Evolutionary conservation across 306 rosid genomes (phyloP), one percentile per base, ranked within the genome.

Genomic region (Pachyrhizus erosus): DNA sequence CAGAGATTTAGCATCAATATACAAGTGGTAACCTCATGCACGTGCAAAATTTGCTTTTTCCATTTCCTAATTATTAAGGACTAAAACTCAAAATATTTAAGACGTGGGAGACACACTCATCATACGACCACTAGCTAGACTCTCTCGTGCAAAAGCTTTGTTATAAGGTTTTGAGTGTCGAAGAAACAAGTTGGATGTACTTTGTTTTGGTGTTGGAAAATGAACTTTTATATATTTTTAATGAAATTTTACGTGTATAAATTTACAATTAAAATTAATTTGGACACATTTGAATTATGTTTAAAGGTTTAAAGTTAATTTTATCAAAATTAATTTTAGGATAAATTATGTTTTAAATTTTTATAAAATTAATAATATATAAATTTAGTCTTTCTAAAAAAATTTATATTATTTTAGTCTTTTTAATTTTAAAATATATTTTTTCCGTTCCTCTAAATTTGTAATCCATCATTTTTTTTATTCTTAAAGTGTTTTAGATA

Each of bases 31-130:
- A 33, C 48, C 31, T 14, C 46, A n/a, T 62, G 65, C 74, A 57
- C 78, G 77, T 80, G 83, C 49, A n/a, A 42, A 57, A 40, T 57
- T 60, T 57, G 69, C 77, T 14, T 57, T 70, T 55, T 21, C 31
- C 6, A 15, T 21, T 39, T 79, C 29, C 17, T 67, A 34, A 17
- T 14, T 29, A 6, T 23, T 37, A 51, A 15, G 51, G 81, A 43
- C 73, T 27, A n/a, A n/a, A 4, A n/a, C 58, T 76, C 42, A 12
- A 75, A 23, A 15, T n/a, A n/a, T 49, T 75, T 55, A 58, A 57
- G 55, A 55, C n/a, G 52, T 49, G 37, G 5, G 52, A n/a, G 3
- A 7, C 67, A 74, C 33, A 49, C 12, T 33, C 14, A 6, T 14
- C 31, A 23, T 39, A 39, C 33, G 9, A 75, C 40, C 45, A 54